Evolutionary conservation across 1,139 yeast genomes (phyloP).

Genomic region (Zygosaccharomyces pseudobailii): DNA sequence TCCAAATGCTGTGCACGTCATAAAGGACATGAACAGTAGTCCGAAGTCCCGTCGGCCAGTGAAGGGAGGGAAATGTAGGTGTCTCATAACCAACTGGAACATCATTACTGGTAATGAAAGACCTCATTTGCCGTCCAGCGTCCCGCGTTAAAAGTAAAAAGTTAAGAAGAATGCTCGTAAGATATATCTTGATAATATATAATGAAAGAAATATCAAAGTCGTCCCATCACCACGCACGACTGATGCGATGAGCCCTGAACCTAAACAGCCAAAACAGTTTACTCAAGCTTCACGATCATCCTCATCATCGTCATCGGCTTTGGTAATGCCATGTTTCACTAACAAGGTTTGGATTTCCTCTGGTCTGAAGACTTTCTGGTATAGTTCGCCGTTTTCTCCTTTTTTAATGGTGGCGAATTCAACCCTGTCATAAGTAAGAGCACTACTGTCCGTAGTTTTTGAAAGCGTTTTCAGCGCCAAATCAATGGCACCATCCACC

Average conservation of each 20-base stretch:
- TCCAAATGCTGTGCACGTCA: conserved; percentile 72
- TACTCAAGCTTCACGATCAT: conserved; percentile 5
- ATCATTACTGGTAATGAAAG: conserved; percentile 38
- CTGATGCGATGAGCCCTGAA: not conserved
- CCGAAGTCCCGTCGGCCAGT: conserved; percentile 54
- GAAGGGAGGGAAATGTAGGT: conserved; percentile 78
- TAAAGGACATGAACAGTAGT: conserved; percentile 60
- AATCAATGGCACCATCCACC: conserved; percentile 74
- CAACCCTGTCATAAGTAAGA: conserved; percentile 81
- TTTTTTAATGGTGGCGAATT: conserved; percentile 73
- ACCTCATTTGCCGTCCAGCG: conserved; percentile 14
- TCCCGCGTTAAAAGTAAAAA: not conserved
- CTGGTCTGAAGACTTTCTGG: conserved; percentile 75
- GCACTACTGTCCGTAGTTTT: conserved; percentile 92
- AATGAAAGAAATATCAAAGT: not conserved
- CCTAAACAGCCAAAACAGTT: not conserved
- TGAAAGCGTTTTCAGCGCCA: conserved; percentile 86
- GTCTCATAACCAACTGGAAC: conserved; percentile 77
- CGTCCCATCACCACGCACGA: conserved; percentile 2
- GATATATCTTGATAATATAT: not conserved
- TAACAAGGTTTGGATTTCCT: conserved; percentile 69
- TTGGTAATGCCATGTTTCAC: conserved; percentile 67
- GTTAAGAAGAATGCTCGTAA: not conserved
- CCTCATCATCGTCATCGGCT: conserved; percentile 46
- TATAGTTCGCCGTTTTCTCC: conserved; percentile 46